phyloP scores from a whole-genome alignment of 805 yeast species.

The Lachancea mirantina region DNA sequence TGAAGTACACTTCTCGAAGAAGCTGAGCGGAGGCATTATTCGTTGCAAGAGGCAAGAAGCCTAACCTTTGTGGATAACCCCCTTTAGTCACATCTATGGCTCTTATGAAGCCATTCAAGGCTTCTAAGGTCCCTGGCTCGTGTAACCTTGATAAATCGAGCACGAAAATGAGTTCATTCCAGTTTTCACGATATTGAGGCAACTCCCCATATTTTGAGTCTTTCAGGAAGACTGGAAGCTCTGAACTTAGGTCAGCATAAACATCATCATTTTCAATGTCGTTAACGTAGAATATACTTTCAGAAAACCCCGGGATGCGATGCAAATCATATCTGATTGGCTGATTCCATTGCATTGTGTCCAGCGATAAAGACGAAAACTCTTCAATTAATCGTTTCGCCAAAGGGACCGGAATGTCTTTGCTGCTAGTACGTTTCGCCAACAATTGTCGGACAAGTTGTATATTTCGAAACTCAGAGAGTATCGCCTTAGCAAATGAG shows the following conservation, averaged over 20 bases:
- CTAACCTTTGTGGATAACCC: slow-evolving; percentile 72
- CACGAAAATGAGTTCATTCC: slow-evolving; percentile 66
- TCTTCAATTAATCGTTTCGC: slow-evolving; percentile 17
- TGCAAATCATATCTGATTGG: slow-evolving; percentile 30
- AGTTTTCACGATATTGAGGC: slow-evolving; percentile 65
- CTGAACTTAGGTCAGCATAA: slow-evolving; percentile 41
- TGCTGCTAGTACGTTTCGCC: slow-evolving; percentile 1
- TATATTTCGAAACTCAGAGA: slow-evolving; percentile 16
- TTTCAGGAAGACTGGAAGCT: slow-evolving; percentile 43
- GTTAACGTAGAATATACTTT: slow-evolving; percentile 61
- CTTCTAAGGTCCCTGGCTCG: slow-evolving; percentile 29
- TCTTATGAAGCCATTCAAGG: slow-evolving; percentile 44
- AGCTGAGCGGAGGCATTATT: slow-evolving; percentile 13
- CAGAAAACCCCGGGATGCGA: slow-evolving; percentile 26
- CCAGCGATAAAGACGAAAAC: slow-evolving; percentile 20
- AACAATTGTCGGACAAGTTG: slow-evolving; percentile 11
- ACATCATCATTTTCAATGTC: slow-evolving; percentile 59
- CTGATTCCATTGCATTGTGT: slow-evolving; percentile 21
- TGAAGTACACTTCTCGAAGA: slow-evolving; percentile 20
- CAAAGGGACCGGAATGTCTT: neutral
- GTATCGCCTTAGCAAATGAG: slow-evolving; percentile 17
- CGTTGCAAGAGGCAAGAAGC: slow-evolving; percentile 54
- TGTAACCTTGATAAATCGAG: slow-evolving; percentile 43
- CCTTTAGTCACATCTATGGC: slow-evolving; percentile 43
- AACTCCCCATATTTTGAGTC: slow-evolving; percentile 49